These are phyloP conservation scores for Hydrangea macrophylla DNA, from an alignment of 148 eudicot species.

Conservation along the genomic window DNA sequence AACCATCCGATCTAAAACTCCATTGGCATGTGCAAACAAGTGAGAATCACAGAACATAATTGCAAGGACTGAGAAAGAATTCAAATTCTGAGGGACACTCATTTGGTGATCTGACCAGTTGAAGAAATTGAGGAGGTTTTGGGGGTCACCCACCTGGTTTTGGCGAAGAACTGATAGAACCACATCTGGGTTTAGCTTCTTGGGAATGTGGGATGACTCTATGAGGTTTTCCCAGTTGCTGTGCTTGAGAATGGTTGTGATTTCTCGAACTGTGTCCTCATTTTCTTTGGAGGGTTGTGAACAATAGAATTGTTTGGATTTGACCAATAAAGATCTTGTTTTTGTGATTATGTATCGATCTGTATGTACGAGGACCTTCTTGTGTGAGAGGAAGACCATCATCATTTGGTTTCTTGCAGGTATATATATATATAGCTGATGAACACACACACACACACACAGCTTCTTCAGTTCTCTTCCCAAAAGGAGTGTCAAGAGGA, in stretches of 20 bases:
- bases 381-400: background rate
- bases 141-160: constrained; percentile 39
- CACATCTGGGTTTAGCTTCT: constrained; percentile 65
- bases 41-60: constrained; percentile 47
- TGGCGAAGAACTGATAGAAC: constrained; percentile 57
- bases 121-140: constrained; percentile 64
- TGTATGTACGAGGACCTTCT: background rate
- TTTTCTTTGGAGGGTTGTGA: constrained; percentile 14
- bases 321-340: background rate
- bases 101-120: constrained; percentile 51
- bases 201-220: constrained; percentile 40
- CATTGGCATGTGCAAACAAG: constrained; percentile 37
- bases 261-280: constrained; percentile 32
- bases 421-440: too few species aligned
- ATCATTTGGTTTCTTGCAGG: background rate
- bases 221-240: constrained; percentile 52
- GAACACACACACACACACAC: too few species aligned
- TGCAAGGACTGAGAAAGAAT: constrained; percentile 51
- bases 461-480: too few species aligned
- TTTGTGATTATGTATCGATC: constrained; percentile 6
- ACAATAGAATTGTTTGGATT: constrained; percentile 6
- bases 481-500: too few species aligned
- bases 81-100: constrained; percentile 56
- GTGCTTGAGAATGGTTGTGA: constrained; percentile 42
- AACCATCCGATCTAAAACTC: constrained; percentile 47